phyloP scores from a whole-genome alignment of 2,329 filamentous ascomycete genomes.

The Whalleya microplaca region DNA sequence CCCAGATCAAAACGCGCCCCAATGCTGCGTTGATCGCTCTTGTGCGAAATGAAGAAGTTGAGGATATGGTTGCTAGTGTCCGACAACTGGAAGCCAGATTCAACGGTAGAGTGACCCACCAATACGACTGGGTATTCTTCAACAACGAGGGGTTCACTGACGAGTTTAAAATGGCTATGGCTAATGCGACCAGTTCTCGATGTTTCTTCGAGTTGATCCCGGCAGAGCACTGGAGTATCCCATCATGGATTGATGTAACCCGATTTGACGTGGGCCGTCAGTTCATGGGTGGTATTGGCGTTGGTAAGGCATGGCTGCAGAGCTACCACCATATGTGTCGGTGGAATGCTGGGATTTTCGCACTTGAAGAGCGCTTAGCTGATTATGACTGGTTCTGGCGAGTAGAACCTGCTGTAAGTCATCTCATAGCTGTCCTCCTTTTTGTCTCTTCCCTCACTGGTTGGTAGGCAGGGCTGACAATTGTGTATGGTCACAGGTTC shows the following conservation, averaged over 20 bases:
- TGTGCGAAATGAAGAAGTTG: conserved; percentile 72
- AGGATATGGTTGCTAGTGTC: conserved; percentile 71
- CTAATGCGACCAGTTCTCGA: conserved; percentile 70
- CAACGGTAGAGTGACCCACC: conserved; percentile 72
- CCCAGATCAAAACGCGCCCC: conserved; percentile 35
- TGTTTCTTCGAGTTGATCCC: conserved; percentile 75
- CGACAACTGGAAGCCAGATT: conserved; percentile 74
- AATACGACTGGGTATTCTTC: conserved; percentile 89
- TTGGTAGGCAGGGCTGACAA: conserved; percentile 18
- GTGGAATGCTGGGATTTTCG: conserved; percentile 85
- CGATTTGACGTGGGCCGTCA: conserved; percentile 67
- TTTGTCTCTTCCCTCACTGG: neutral
- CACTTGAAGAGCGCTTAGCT: conserved; percentile 72
- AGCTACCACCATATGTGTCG: conserved; percentile 79
- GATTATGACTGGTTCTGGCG: conserved; percentile 64
- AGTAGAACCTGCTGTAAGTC: conserved; percentile 61
- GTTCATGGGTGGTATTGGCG: conserved; percentile 64
- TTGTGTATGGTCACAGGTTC: conserved; percentile 44
- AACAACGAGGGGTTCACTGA: conserved; percentile 79
- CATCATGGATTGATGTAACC: conserved; percentile 71
- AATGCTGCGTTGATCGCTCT: conserved; percentile 61
- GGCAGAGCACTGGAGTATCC: conserved; percentile 75
- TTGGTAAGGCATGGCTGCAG: conserved; percentile 67
- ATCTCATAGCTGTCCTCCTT: neutral
- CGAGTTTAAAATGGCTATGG: conserved; percentile 72